Conservation (phyloP, 257 asterid species). For the Lycium ferocissimum region DNA sequence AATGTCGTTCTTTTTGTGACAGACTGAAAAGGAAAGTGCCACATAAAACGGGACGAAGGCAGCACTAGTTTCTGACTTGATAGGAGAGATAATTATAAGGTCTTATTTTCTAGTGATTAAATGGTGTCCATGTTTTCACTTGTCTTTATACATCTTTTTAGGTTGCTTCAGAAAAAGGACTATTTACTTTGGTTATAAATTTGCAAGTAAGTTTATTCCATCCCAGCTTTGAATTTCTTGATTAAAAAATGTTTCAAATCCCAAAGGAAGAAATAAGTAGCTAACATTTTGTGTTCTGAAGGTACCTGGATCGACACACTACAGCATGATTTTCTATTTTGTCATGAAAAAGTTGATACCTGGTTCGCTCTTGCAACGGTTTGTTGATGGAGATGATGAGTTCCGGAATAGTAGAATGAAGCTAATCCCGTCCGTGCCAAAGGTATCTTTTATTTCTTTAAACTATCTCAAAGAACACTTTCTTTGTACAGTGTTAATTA, state of each 20-base stretch:
- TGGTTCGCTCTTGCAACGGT: constrained; percentile 88
- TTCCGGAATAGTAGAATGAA: constrained; percentile 91
- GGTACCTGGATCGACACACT: constrained; percentile 98
- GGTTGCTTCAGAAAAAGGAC: constrained; percentile 97
- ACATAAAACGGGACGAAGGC: not conserved
- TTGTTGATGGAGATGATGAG: constrained; percentile 96
- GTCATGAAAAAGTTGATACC: constrained; percentile 62
- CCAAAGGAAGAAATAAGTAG: not conserved
- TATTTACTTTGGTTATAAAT: constrained; percentile 79
- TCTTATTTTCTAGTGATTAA: not conserved
- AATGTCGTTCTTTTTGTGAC: not conserved
- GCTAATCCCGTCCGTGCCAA: constrained; percentile 96
- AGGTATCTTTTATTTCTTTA: constrained; percentile 53
- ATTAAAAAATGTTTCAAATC: constrained; percentile 25
- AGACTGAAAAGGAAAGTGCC: not conserved
- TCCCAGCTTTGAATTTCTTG: constrained; percentile 24
- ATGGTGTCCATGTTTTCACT: not conserved
- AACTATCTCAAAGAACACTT: not conserved
- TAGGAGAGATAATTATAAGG: no score
- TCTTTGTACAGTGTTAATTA: not conserved
- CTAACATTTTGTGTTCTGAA: constrained; percentile 39
- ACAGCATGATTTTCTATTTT: constrained; percentile 94
- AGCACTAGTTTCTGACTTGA: not conserved
- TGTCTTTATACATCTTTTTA: constrained; percentile 38
- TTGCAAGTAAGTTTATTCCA: constrained; percentile 79